Conservation (phyloP, 2,329 filamentous ascomycete genomes). For the Xylaria multiplex region DNA sequence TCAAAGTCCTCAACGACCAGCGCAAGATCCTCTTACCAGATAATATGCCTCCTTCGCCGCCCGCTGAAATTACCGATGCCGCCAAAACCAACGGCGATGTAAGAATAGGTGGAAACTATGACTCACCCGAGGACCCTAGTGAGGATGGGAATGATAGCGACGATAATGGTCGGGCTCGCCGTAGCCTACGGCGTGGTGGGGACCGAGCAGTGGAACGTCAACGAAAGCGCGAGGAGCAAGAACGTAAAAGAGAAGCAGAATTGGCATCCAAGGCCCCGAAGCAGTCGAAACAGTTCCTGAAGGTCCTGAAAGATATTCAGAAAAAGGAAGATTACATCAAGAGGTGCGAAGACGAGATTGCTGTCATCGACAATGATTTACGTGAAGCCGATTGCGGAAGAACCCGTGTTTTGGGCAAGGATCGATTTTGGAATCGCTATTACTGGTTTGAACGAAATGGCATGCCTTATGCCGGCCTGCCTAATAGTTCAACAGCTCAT, state of each 20-base stretch:
- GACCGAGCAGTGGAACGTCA: constrained; percentile 78
- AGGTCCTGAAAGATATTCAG: constrained; percentile 87
- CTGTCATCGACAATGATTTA: constrained; percentile 86
- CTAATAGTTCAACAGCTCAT: constrained; percentile 84
- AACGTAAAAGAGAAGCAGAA: constrained; percentile 73
- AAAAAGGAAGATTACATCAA: constrained; percentile 84
- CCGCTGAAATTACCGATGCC: constrained; percentile 55
- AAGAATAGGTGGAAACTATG: constrained; percentile 72
- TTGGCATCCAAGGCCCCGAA: constrained; percentile 74
- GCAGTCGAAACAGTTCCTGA: constrained; percentile 88
- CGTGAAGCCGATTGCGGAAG: constrained; percentile 93
- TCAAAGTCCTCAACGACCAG: constrained; percentile 76
- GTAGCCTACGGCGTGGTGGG: constrained; percentile 67
- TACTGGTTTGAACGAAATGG: constrained; percentile 99
- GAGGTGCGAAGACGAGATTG: constrained; percentile 86
- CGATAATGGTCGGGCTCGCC: constrained; percentile 68
- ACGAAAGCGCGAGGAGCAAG: constrained; percentile 79
- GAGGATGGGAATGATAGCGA: constrained; percentile 74
- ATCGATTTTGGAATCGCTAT: constrained; percentile 97
- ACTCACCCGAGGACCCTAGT: constrained; percentile 67
- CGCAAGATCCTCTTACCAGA: constrained; percentile 77
- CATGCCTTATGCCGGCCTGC: constrained; percentile 93
- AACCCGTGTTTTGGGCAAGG: constrained; percentile 88
- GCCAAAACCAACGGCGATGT: constrained; percentile 65
- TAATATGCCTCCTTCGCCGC: constrained; percentile 73